A percentile compares a stretch with the other conserved stretches of the same genome.
Evolutionary conservation across 2,329 filamentous ascomycete species (phyloP).

Genomic region (Paradendryphiella salina): DNA sequence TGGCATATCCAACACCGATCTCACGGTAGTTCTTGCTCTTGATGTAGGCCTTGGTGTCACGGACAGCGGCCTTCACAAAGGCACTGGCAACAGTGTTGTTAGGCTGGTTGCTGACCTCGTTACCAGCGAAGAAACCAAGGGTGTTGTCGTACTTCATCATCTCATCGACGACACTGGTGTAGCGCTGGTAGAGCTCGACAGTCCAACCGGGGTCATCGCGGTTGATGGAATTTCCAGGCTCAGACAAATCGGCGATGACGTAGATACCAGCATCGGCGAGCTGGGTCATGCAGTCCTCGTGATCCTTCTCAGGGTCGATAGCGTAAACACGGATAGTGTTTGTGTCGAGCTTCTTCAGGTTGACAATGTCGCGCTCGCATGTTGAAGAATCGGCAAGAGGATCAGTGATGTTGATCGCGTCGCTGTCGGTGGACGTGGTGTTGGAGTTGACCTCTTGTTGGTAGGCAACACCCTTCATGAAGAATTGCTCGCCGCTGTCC

Average conservation of each 20-base stretch:
- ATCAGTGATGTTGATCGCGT: constrained; percentile 67
- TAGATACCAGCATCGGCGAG: constrained; percentile 89
- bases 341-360: constrained; percentile 75
- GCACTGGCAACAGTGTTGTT: constrained; percentile 90
- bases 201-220: constrained; percentile 80
- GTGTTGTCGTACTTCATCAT: constrained; percentile 85
- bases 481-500: constrained; percentile 77
- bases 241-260: constrained; percentile 85
- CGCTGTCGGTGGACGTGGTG: constrained; percentile 57
- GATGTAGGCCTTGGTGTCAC: constrained; percentile 95
- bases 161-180: constrained; percentile 80
- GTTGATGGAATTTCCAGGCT: constrained; percentile 83
- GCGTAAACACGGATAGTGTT: constrained; percentile 93
- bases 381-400: constrained; percentile 71
- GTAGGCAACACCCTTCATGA: constrained; percentile 92
- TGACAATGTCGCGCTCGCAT: constrained; percentile 85
- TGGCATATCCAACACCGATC: constrained; percentile 92
- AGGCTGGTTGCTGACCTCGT: constrained; percentile 88
- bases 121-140: constrained; percentile 97
- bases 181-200: constrained; percentile 74
- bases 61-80: constrained; percentile 96
- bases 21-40: constrained; percentile 73
- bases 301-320: constrained; percentile 76
- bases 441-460: constrained; percentile 70
- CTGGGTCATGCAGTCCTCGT: constrained; percentile 80